Conservation (phyloP, 176 grass and related monocot genomes). For the Triticum monococcum region DNA sequence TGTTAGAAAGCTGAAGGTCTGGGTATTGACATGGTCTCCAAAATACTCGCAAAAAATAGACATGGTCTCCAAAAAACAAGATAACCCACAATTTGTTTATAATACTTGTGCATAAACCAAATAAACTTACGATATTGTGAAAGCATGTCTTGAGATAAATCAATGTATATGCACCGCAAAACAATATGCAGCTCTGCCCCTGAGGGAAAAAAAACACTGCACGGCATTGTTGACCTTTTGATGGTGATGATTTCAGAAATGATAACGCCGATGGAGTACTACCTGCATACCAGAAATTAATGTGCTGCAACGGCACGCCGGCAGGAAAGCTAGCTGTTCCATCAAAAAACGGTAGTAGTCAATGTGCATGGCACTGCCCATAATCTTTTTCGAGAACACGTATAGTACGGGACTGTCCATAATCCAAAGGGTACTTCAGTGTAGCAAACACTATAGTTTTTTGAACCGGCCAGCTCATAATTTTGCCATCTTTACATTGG, state of each 20-base stretch:
- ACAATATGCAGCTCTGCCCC: not conserved
- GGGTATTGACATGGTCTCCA: not conserved
- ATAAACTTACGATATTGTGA: not conserved
- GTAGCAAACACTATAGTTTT: not conserved
- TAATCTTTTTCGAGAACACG: constrained; percentile 19
- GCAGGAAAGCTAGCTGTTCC: constrained; percentile 41
- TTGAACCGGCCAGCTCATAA: constrained; percentile 4
- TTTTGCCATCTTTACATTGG: constrained; percentile 2
- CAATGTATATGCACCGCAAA: not conserved
- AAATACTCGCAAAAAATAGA: not conserved
- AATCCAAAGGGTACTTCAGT: not conserved
- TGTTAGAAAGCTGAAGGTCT: not conserved
- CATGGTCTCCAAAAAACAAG: not conserved
- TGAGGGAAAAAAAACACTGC: not conserved
- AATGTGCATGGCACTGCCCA: constrained; percentile 30
- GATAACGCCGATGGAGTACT: constrained; percentile 7
- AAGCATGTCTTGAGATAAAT: not conserved
- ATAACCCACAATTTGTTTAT: not conserved
- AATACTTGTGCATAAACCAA: not conserved
- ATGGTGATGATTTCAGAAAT: constrained; percentile 38
- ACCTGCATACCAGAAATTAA: not conserved
- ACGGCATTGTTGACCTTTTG: not conserved
- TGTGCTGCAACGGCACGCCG: constrained; percentile 1
- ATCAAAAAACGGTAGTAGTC: constrained; percentile 32
- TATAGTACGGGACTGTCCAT: not conserved